phyloP scores from a whole-genome alignment of 2,329 filamentous ascomycete genomes.

The Venturia pyrina region DNA sequence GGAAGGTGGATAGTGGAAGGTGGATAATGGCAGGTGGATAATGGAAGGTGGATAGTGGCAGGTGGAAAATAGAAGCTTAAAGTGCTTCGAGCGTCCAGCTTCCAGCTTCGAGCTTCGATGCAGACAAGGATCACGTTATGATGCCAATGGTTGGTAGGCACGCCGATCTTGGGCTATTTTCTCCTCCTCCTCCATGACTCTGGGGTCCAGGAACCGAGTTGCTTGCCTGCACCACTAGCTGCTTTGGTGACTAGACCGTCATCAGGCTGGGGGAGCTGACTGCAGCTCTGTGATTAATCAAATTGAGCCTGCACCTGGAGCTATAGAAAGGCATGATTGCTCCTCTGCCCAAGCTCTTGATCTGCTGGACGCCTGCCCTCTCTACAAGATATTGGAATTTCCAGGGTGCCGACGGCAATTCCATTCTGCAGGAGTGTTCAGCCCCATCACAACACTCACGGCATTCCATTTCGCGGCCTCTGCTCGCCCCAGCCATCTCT shows the following conservation, averaged over 20 bases:
- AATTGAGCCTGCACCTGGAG: not conserved
- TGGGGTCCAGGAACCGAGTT: not conserved
- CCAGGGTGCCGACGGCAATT: not conserved
- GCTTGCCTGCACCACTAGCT: not conserved
- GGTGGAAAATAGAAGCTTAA: no score
- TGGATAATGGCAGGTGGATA: no score
- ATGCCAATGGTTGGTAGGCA: not conserved
- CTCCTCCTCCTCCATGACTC: not conserved
- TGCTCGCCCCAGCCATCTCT: not conserved
- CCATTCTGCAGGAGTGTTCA: not conserved
- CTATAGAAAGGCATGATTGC: slow-evolving; percentile 3
- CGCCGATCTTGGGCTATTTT: not conserved
- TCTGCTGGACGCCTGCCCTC: not conserved
- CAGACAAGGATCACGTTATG: not conserved
- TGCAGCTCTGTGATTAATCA: not conserved
- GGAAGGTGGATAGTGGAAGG: no score
- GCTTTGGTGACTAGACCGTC: not conserved
- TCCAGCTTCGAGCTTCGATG: not conserved
- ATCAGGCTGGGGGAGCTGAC: not conserved
- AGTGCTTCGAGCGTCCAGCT: no score
- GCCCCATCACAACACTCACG: not conserved
- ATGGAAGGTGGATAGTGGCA: no score
- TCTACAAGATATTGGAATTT: not conserved
- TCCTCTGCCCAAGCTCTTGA: not conserved
- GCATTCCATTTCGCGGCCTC: not conserved